Conservation (phyloP, 306 rosid species). For the Luffa acutangula region DNA sequence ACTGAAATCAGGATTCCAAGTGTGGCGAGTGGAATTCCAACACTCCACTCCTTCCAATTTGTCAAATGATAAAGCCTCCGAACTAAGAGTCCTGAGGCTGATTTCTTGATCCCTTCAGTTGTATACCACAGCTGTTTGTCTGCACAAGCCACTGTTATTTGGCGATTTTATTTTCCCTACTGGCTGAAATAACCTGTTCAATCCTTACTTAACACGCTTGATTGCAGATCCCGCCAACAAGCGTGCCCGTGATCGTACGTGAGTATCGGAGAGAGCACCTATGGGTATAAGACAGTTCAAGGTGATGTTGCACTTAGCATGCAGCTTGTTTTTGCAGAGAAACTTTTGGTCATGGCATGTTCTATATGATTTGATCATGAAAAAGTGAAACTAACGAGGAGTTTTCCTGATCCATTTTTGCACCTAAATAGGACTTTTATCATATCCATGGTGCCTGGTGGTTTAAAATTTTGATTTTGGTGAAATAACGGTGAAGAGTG, state of each 20-base stretch:
- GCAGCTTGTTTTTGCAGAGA: background rate
- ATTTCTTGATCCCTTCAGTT: too few relatives aligned
- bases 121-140: background rate
- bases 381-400: background rate
- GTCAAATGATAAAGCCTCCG: background rate
- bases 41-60: too few relatives aligned
- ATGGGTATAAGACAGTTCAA: conserved; percentile 15
- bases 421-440: background rate
- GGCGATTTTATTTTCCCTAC: background rate
- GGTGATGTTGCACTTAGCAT: background rate
- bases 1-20: too few relatives aligned
- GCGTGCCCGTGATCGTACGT: conserved; percentile 75
- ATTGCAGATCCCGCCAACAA: conserved; percentile 72
- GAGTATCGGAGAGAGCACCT: conserved; percentile 56
- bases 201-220: background rate
- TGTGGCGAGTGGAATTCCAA: too few relatives aligned
- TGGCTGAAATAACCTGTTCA: background rate
- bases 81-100: too few relatives aligned
- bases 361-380: background rate
- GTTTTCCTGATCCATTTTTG: background rate
- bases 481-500: conserved; percentile 5
- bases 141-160: background rate
- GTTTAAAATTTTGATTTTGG: background rate
- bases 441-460: background rate
- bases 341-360: background rate